Percentiles rank a stretch among this genome's conserved stretches.
Conservation (phyloP, 805 yeast species). For the Pichia membranifaciens region DNA sequence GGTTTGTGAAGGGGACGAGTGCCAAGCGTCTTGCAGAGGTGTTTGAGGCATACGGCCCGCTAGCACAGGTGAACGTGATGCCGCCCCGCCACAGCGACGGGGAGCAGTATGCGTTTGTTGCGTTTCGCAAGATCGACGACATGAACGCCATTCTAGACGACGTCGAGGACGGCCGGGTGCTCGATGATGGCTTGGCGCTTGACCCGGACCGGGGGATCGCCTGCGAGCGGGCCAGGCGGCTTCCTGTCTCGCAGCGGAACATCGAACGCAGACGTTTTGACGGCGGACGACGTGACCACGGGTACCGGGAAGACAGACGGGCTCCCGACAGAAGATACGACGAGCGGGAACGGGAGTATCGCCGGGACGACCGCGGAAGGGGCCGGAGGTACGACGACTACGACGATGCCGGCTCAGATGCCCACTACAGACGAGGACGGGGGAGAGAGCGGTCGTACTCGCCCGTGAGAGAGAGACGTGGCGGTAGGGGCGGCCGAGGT, state of each 20-base stretch:
- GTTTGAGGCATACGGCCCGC: conserved; percentile 55
- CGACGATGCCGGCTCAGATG: neutral
- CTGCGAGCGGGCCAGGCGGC: conserved; percentile 52
- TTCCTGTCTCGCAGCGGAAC: conserved; percentile 33
- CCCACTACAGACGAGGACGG: neutral
- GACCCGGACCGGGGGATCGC: conserved; percentile 37
- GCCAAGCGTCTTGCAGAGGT: conserved; percentile 56
- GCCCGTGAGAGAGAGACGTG: conserved; percentile 3
- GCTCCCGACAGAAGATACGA: neutral
- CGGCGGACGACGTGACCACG: neutral
- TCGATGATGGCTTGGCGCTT: conserved; percentile 32
- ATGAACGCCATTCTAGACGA: conserved; percentile 48
- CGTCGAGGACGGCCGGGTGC: conserved; percentile 31
- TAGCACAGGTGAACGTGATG: conserved; percentile 55
- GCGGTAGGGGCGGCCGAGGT: conserved; percentile 2
- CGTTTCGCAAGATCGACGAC: conserved; percentile 45
- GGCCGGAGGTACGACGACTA: neutral
- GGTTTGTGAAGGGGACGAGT: conserved; percentile 44
- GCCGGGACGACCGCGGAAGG: neutral
- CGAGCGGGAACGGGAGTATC: neutral
- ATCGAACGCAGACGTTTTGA: neutral
- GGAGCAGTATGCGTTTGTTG: conserved; percentile 59
- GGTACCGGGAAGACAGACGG: conserved; percentile 6
- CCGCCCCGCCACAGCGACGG: conserved; percentile 58
- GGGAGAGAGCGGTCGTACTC: neutral